Percentiles rank a stretch among this genome's conserved stretches.
Evolutionary conservation across 2,329 filamentous ascomycete genomes (phyloP).

Genomic region (Alternaria conjuncta): DNA sequence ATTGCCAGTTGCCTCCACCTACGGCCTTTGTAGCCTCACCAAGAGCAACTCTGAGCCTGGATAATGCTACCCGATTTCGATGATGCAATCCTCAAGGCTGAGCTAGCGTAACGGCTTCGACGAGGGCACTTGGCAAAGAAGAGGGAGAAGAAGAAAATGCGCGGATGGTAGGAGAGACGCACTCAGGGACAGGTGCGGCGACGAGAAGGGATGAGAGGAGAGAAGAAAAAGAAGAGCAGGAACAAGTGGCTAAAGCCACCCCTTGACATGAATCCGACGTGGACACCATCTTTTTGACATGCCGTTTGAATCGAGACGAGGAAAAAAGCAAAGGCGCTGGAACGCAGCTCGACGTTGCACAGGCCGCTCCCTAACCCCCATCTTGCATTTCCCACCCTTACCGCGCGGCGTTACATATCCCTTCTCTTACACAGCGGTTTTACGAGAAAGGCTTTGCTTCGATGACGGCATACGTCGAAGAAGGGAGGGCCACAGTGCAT

Average conservation of each 20-base stretch:
- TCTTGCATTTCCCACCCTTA: slow-evolving; percentile 15
- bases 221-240: neutral
- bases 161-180: neutral
- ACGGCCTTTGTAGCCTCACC: neutral
- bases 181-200: neutral
- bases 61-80: neutral
- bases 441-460: slow-evolving; percentile 5
- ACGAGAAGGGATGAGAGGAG: neutral
- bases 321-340: slow-evolving; percentile 19
- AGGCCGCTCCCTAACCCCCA: slow-evolving; percentile 8
- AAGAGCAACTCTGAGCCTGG: neutral
- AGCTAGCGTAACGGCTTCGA: neutral
- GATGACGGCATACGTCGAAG: slow-evolving; percentile 6
- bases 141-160: neutral
- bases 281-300: slow-evolving; percentile 7
- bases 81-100: neutral
- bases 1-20: neutral
- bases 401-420: slow-evolving; percentile 12
- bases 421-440: slow-evolving; percentile 13
- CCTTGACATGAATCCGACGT: slow-evolving; percentile 5
- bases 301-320: slow-evolving; percentile 8
- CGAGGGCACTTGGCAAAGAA: neutral
- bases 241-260: neutral
- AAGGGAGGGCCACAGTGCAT: neutral
- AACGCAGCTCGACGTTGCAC: slow-evolving; percentile 20